A percentile compares a stretch with the other conserved stretches of the same genome.
Conservation (phyloP, 192 early-diverging fungal genomes). For the Coemansia furcata region DNA sequence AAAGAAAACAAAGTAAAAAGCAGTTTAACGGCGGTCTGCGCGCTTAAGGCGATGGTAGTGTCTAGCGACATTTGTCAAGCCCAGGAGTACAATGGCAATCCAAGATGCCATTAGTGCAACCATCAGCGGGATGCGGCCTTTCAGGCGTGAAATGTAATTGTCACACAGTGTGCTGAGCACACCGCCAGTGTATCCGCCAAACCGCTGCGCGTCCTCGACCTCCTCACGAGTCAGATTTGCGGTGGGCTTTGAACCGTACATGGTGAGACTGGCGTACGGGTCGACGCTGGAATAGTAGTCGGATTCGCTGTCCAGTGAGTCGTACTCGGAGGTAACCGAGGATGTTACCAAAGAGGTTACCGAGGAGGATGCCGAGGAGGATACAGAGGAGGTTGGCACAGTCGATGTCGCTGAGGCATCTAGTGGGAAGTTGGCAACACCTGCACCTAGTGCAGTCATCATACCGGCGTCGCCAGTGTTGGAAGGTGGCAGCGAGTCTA, state of each 20-base stretch:
- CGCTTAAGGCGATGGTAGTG: slow-evolving; percentile 17
- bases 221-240: slow-evolving; percentile 24
- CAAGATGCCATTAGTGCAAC: slow-evolving; percentile 37
- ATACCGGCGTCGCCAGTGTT: not conserved
- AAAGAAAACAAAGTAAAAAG: slow-evolving; percentile 5
- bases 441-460: not conserved
- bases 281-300: not conserved
- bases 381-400: not conserved
- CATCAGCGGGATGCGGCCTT: slow-evolving; percentile 29
- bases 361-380: not conserved
- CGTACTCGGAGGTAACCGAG: not conserved
- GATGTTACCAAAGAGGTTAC: not conserved
- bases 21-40: slow-evolving; percentile 9
- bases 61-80: slow-evolving; percentile 19
- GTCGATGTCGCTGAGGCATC: not conserved
- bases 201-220: slow-evolving; percentile 31
- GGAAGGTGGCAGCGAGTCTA: not conserved
- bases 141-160: slow-evolving; percentile 24
- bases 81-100: slow-evolving; percentile 39
- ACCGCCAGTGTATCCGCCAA: slow-evolving; percentile 50
- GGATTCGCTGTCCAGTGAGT: not conserved
- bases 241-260: slow-evolving; percentile 9
- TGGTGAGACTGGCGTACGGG: not conserved
- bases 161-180: slow-evolving; percentile 41
- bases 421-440: not conserved